Evolutionary conservation across 202 grass and related monocot species (phyloP), one percentile per base, ranked within the genome.

Genomic region (Digitaria exilis): DNA sequence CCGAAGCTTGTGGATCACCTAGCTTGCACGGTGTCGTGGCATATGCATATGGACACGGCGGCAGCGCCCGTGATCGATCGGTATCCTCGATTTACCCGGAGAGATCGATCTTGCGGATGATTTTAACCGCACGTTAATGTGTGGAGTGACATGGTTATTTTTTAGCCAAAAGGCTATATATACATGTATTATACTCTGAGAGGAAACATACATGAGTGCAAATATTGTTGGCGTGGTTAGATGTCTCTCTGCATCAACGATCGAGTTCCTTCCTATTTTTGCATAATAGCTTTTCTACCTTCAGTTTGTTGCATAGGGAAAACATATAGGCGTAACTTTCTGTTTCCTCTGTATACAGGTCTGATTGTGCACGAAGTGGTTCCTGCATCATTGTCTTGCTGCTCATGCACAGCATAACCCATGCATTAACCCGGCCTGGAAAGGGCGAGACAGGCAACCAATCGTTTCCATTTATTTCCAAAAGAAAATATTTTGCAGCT

Each of bases 41-140:
- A 4, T n/a, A n/a, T 11, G 6, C 18, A 6, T 9, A 72, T 64
- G 66, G 64, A 43, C 49, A 2, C 52, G 1, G 41, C 29, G 11
- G 42, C 57, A 0, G 30, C 65, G 42, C 61, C 84, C 84, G 84
- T 87, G 55, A 79, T 58, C n/a, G n/a, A n/a, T n/a, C n/a, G n/a
- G n/a, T n/a, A n/a, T n/a, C n/a, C n/a, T n/a, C n/a, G n/a, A n/a
- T n/a, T n/a, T n/a, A n/a, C n/a, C n/a, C n/a, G n/a, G n/a, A n/a
- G n/a, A n/a, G n/a, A n/a, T n/a, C n/a, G n/a, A n/a, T n/a, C n/a
- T n/a, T n/a, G n/a, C 26, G 13, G 26, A 5, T 11, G 2, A 19
- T 52, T 52, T 32, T 52, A 19, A 73, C 71, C 29, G 63, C 19
- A 12, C 9, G 71, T 74, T 37, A 22, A 35, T n/a, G n/a, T n/a